Base-by-base conservation (phyloP, 1,284 basidiomycete genomes). In the Sanghuangporus sanghuang region DNA sequence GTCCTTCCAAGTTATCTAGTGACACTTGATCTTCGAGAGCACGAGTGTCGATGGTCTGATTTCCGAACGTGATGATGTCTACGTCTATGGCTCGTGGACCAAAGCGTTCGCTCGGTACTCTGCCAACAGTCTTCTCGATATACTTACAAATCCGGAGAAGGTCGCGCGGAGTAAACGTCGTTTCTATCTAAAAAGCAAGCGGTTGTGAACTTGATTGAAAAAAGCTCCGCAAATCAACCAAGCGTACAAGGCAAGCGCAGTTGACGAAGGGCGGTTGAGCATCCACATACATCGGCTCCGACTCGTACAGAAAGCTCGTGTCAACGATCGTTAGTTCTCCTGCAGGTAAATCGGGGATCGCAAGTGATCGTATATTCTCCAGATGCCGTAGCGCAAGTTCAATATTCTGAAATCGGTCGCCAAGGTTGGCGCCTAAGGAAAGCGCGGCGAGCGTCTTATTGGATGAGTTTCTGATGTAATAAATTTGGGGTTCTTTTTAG, bases 261-360 rank as follows among this genome's bases (percentile, higher is more conserved):
- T 99, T 99, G 66, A 93, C 83, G 75, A 99, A 99, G 36, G 80
- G 76, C 27, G 91, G 92, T 74, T 99, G 96, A 67, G 97, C 89
- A 16, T 84, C 84, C 27, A 96, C 87, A 74, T 99, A 99, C 97
- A 98, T 98, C 0, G 97, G 95, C 21, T 88, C 81, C 18, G 91
- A 96, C 76, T 98, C 91, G 73, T 99, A 99, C 76, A 99, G 75
- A 75, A 96, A 94, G 71, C 93, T 95, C 0, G 94, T 96, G 68
- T 93, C 82, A 32, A 90, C 76, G 14, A 96, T 77, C 14, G 70
- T 72, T 3, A 87, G 75, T 18, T 69, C 65, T 0, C 67, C 65
- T 64, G 68, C 66, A 5, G 84, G 79, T 44, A 46, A 6, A 16
- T 71, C 68, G 71, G n/a, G 7, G 7, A 16, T 1, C 7, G 21